These are phyloP conservation scores for Rhizopogon roseolus DNA, from an alignment of 768 basidiomycete species.

Conservation along the genomic window DNA sequence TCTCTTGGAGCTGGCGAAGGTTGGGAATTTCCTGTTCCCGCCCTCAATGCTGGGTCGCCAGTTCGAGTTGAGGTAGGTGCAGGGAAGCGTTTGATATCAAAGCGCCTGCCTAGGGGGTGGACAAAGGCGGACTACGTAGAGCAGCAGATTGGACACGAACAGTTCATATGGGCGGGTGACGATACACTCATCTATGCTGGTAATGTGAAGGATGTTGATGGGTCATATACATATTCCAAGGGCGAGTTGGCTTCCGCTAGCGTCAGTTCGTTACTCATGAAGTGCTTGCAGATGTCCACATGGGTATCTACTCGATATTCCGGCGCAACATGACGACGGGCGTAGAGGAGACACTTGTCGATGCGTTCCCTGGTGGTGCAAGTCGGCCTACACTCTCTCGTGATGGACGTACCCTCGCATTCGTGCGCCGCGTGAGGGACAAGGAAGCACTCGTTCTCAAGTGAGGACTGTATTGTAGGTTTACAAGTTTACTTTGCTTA, in stretches of 20 bases:
- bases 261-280: background rate
- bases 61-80: slow-evolving; percentile 30
- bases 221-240: slow-evolving; percentile 58
- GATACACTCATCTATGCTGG: slow-evolving; percentile 63
- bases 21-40: slow-evolving; percentile 60
- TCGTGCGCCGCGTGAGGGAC: slow-evolving; percentile 68
- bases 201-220: slow-evolving; percentile 49
- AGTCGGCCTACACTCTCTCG: slow-evolving; percentile 66
- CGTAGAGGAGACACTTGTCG: slow-evolving; percentile 46
- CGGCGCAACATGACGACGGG: slow-evolving; percentile 58
- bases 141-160: slow-evolving; percentile 73
- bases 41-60: slow-evolving; percentile 3
- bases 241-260: slow-evolving; percentile 30
- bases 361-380: slow-evolving; percentile 63
- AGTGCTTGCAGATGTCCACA: slow-evolving; percentile 50
- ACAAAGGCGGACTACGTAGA: slow-evolving; percentile 51
- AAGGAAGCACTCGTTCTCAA: slow-evolving; percentile 70
- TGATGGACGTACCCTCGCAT: slow-evolving; percentile 66
- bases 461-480: slow-evolving; percentile 38
- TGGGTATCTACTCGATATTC: slow-evolving; percentile 69
- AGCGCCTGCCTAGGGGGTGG: slow-evolving; percentile 60
- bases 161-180: slow-evolving; percentile 55
- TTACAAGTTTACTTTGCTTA: background rate
- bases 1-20: slow-evolving; percentile 70
- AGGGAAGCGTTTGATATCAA: slow-evolving; percentile 52